Base-by-base conservation (phyloP, 2,329 filamentous ascomycete species). In the Apiospora marii region DNA sequence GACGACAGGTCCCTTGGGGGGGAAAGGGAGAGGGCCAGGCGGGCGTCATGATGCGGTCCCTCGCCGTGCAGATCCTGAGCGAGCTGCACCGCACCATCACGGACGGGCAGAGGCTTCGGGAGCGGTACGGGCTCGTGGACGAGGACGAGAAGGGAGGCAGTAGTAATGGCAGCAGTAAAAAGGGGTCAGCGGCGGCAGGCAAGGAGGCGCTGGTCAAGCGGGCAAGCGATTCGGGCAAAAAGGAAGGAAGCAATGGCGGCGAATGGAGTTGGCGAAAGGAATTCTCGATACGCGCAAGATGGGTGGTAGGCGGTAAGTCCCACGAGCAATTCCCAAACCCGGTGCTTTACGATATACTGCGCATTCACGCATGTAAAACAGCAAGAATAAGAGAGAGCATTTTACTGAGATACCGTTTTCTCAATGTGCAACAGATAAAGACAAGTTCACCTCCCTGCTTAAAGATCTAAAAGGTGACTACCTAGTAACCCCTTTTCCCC, bases 71-170 rank as follows among this genome's bases (percentile, higher is more conserved):
- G 72, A 86, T 86, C 69, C 77, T 86, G 51, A 79, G 80, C 72
- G 82, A 86, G 77, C 78, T 86, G 64, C 82, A 85, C 71, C 77
- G 77, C 68, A 85, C 84, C 4, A 85, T 86, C 41, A 86, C 84
- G 46, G 84, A 86, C 70, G 85, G 84, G 44, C 77, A 78, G 71
- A 83, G 81, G 77, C 75, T 86, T 69, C 80, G 82, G 74, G 83
- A 84, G 61, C 80, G 77, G 73, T 86, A 86, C 73, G 85, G 85
- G 10, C 72, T 86, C 24, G 49, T 70, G 10, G 70, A 70, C 3
- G 49, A 53, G 12, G 51, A 13, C 16, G 69, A 22, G 27, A n/a
- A n/a, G 7, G 67, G 19, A 0, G 49, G 13, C 0, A 22, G 30
- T 10, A n/a, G 13, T 22, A 37, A 13, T n/a, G 58, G 30, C n/a